Percentiles rank a stretch among this genome's conserved stretches.
phyloP scores from a whole-genome alignment of 139 green algal species.

The Micractinium sp. region DNA sequence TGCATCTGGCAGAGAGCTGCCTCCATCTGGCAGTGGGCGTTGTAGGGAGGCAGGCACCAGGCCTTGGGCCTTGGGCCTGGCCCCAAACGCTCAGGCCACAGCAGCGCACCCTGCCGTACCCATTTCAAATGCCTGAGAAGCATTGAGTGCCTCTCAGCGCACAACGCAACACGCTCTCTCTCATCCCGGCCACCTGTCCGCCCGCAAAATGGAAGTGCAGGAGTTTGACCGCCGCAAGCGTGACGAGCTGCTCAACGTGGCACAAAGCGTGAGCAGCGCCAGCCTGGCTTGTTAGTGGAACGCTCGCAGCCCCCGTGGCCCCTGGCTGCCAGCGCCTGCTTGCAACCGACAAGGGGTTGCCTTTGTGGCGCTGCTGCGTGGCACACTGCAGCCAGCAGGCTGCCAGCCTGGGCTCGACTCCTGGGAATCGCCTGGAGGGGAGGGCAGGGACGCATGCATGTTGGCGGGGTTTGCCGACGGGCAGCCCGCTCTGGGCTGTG shows the following conservation, averaged over 20 bases:
- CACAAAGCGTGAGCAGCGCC: not conserved
- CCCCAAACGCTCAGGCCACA: too few species aligned
- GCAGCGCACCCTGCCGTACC: too few species aligned
- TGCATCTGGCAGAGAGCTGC: too few species aligned
- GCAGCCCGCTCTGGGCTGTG: not conserved
- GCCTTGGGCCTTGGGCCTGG: too few species aligned
- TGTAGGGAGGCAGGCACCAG: too few species aligned
- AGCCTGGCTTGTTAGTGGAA: not conserved
- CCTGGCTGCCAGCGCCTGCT: not conserved
- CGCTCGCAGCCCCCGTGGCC: not conserved
- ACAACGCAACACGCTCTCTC: too few species aligned
- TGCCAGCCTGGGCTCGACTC: too few species aligned
- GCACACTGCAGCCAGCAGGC: not conserved
- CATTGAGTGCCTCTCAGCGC: too few species aligned
- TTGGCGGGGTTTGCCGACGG: too few species aligned
- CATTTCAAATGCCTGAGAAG: too few species aligned
- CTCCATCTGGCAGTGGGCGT: too few species aligned
- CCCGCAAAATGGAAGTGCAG: not conserved
- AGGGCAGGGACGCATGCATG: not conserved
- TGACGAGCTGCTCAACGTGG: slow-evolving; percentile 25
- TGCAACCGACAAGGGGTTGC: not conserved
- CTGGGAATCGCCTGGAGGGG: not conserved
- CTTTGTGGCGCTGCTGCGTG: not conserved
- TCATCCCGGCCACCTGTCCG: too few species aligned
- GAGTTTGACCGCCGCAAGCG: slow-evolving; percentile 6